Percentiles rank a stretch among this genome's conserved stretches.
Conservation (phyloP, 192 early-diverging fungal species). For the Linnemannia schmuckeri region DNA sequence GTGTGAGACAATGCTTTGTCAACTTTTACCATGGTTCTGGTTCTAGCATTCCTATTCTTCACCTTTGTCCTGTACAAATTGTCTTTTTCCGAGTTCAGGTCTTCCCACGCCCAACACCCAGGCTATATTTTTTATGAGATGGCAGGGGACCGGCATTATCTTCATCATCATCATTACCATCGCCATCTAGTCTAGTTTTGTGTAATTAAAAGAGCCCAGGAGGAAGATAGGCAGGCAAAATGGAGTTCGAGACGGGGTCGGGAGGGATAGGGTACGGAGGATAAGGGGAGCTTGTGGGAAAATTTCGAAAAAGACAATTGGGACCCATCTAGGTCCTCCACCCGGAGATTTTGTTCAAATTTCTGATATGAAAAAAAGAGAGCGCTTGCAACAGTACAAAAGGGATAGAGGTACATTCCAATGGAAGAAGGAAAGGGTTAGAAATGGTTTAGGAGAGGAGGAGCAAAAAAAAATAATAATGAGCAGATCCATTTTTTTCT, state of each 20-base stretch:
- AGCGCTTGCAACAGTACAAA: not conserved
- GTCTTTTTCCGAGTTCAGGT: too few species aligned
- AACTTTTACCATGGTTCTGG: not conserved
- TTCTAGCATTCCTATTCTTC: not conserved
- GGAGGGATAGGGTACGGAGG: not conserved
- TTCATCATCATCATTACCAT: not conserved
- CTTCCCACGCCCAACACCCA: not conserved
- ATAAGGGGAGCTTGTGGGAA: not conserved
- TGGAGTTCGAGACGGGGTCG: not conserved
- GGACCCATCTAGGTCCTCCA: not conserved
- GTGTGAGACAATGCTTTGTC: not conserved
- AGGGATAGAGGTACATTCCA: not conserved
- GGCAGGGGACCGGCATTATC: not conserved
- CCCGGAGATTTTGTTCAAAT: not conserved
- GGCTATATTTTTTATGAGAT: not conserved
- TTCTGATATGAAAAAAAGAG: not conserved
- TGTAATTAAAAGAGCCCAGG: not conserved
- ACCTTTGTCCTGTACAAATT: too few species aligned
- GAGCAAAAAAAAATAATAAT: not conserved
- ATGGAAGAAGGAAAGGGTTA: not conserved
- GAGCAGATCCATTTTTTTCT: not conserved
- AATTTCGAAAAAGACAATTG: constrained; percentile 11
- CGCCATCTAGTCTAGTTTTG: not conserved
- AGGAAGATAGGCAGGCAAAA: not conserved
- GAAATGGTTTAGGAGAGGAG: not conserved